These are phyloP conservation scores for Elsinoe fawcettii DNA, from an alignment of 2,329 filamentous ascomycete species.

Conservation along the genomic window DNA sequence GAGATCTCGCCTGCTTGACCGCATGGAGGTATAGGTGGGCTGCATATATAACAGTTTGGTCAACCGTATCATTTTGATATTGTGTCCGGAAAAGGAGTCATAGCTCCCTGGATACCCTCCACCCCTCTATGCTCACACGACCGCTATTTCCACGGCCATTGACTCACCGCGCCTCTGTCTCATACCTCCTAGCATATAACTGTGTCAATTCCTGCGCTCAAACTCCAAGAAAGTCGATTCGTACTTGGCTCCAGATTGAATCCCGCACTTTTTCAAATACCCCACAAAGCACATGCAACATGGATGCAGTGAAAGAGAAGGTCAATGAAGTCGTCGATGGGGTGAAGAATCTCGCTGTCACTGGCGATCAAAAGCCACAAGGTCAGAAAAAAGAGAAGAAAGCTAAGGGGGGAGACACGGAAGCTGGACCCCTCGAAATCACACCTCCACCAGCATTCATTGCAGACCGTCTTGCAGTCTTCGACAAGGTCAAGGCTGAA, in stretches of 20 bases:
- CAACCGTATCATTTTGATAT: constrained; percentile 8
- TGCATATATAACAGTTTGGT: not conserved
- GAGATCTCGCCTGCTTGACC: not conserved
- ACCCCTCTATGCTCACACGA: constrained; percentile 14
- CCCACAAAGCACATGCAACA: constrained; percentile 8
- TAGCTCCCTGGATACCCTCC: not conserved
- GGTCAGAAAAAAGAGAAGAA: constrained; percentile 45
- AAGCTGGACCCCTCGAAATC: constrained; percentile 41
- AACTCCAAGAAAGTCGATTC: not conserved
- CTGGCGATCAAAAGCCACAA: constrained; percentile 27
- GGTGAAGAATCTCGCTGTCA: constrained; percentile 53
- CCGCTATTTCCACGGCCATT: constrained; percentile 1
- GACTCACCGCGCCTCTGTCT: not conserved
- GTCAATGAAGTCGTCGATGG: constrained; percentile 50
- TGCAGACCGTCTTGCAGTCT: constrained; percentile 73
- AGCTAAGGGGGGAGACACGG: constrained; percentile 25
- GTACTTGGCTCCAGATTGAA: not conserved
- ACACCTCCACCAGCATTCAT: constrained; percentile 64
- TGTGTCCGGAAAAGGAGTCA: constrained; percentile 5
- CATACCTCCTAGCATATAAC: not conserved
- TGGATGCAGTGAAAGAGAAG: constrained; percentile 28
- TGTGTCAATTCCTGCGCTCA: no score
- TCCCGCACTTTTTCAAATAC: not conserved
- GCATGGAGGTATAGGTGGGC: not conserved
- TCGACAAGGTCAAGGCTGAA: constrained; percentile 79